phyloP scores from a whole-genome alignment of 176 grass and related monocot genomes.

The Otatea glauca region DNA sequence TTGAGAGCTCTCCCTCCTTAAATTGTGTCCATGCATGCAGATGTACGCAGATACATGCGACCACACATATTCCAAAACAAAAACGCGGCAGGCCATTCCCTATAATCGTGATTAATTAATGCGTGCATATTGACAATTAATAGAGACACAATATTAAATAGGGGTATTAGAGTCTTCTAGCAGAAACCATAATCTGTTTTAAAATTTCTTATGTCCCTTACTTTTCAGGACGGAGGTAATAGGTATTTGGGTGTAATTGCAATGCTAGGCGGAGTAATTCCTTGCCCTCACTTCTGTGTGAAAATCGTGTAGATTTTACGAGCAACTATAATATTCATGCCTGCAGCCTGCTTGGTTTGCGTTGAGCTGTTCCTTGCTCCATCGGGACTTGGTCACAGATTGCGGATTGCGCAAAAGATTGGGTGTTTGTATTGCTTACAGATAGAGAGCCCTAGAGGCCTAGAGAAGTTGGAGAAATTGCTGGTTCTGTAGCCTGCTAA shows the following conservation, averaged over 20 bases:
- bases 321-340: not conserved
- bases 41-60: too few species aligned
- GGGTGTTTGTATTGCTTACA: not conserved
- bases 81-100: too few species aligned
- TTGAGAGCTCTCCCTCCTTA: too few species aligned
- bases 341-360: constrained; percentile 1
- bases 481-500: not conserved
- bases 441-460: not conserved
- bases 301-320: not conserved
- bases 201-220: too few species aligned
- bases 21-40: too few species aligned
- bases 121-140: too few species aligned
- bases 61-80: too few species aligned
- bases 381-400: not conserved
- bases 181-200: too few species aligned
- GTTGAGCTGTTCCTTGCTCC: not conserved
- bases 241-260: not conserved
- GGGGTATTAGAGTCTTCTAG: too few species aligned
- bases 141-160: too few species aligned
- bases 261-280: not conserved
- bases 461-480: not conserved
- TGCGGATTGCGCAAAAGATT: not conserved
- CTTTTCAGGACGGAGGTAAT: too few species aligned
- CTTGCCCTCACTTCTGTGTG: not conserved
- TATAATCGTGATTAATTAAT: too few species aligned